These are phyloP conservation scores for Grosmannia penicillata DNA, from an alignment of 2,329 filamentous ascomycete species.

Conservation along the genomic window DNA sequence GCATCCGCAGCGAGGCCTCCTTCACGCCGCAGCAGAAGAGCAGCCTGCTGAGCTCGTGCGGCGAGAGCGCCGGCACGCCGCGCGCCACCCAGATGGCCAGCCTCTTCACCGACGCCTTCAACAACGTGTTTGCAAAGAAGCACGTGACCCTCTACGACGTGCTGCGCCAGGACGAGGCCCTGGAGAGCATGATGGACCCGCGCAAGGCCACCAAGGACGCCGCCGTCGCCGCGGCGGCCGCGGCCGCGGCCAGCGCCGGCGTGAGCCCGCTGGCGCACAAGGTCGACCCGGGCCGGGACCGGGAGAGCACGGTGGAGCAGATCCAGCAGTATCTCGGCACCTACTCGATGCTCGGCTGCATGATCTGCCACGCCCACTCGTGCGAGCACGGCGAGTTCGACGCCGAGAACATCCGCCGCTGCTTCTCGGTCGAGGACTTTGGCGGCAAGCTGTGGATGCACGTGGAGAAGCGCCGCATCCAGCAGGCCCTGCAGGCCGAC, in stretches of 20 bases:
- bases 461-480: conserved; percentile 9
- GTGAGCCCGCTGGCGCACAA: too few species aligned
- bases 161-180: conserved; percentile 35
- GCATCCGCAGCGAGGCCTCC: conserved; percentile 26
- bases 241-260: background rate
- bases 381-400: conserved; percentile 48
- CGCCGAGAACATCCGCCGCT: conserved; percentile 33
- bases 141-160: conserved; percentile 36
- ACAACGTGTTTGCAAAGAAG: conserved; percentile 34
- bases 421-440: conserved; percentile 32
- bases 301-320: conserved; percentile 20
- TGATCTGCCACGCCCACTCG: conserved; percentile 45
- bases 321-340: conserved; percentile 36
- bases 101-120: conserved; percentile 42
- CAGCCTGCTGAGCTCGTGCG: conserved; percentile 32
- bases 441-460: conserved; percentile 9
- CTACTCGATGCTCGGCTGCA: conserved; percentile 39
- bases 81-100: conserved; percentile 27
- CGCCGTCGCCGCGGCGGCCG: conserved; percentile 14
- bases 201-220: conserved; percentile 37
- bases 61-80: conserved; percentile 20
- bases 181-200: conserved; percentile 37
- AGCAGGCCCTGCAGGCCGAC: conserved; percentile 12
- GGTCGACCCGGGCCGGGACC: conserved; percentile 17
- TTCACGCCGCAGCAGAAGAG: conserved; percentile 41